A percentile compares a stretch with the other conserved stretches of the same genome.
Evolutionary conservation across 345 rosid species (phyloP).

Genomic region (Arabidopsis suecica): DNA sequence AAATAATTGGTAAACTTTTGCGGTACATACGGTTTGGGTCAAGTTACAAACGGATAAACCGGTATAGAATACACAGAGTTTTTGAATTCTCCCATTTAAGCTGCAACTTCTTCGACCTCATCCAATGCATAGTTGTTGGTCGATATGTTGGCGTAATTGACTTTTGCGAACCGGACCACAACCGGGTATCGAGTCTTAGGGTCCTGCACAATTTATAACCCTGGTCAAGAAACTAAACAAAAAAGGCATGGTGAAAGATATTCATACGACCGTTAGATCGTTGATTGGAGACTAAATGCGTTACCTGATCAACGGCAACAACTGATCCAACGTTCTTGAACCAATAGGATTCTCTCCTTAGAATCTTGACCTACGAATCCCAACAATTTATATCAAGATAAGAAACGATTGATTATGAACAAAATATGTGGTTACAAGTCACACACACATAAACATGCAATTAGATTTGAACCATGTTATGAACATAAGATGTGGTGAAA

Average conservation of each 20-base stretch:
- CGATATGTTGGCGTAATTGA: constrained; percentile 84
- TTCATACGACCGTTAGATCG: background rate
- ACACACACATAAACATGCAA: background rate
- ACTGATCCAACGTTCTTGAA: constrained; percentile 84
- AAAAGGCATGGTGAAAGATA: background rate
- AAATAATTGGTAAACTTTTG: constrained; percentile 14
- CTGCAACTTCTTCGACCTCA: constrained; percentile 74
- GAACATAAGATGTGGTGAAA: background rate
- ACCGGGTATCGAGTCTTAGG: constrained; percentile 87
- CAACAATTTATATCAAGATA: background rate
- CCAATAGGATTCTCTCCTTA: constrained; percentile 95
- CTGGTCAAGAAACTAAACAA: background rate
- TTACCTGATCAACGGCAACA: constrained; percentile 90
- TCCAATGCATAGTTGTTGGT: constrained; percentile 96
- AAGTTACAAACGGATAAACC: constrained; percentile 34
- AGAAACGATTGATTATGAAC: no score
- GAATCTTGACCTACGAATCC: constrained; percentile 77
- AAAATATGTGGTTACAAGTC: background rate
- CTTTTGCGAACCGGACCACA: constrained; percentile 89
- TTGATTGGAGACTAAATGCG: background rate
- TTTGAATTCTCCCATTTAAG: constrained; percentile 44
- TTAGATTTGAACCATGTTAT: background rate
- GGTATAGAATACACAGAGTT: constrained; percentile 24
- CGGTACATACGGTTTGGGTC: constrained; percentile 34
- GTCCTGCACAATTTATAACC: constrained; percentile 54